phyloP scores from a whole-genome alignment of 2,329 filamentous ascomycete genomes.

The Aspergillus uvarum region DNA sequence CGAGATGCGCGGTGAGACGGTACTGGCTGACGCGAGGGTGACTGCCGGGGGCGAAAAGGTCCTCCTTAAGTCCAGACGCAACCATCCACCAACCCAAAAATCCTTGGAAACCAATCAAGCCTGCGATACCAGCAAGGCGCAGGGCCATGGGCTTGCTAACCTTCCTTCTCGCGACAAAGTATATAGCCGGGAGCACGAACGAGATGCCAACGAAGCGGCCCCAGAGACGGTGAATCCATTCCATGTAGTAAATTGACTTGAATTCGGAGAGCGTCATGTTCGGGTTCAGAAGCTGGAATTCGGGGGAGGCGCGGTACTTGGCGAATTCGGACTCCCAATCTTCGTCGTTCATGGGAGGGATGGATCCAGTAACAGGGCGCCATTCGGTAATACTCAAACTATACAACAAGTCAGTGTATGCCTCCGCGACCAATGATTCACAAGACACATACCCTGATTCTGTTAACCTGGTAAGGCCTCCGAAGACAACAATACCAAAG shows the following conservation, averaged over 20 bases:
- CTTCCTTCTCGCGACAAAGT: slow-evolving; percentile 78
- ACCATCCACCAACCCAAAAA: slow-evolving; percentile 99
- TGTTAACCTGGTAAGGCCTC: slow-evolving; percentile 87
- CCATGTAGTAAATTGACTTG: slow-evolving; percentile 99
- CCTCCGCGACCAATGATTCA: neutral
- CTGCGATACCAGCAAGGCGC: slow-evolving; percentile 78
- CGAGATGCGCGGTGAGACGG: slow-evolving; percentile 83
- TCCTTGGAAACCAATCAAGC: slow-evolving; percentile 90
- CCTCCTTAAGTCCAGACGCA: slow-evolving; percentile 90
- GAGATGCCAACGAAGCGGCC: slow-evolving; percentile 86
- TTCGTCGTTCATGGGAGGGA: slow-evolving; percentile 73
- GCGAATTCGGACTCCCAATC: slow-evolving; percentile 93
- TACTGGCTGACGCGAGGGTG: slow-evolving; percentile 95
- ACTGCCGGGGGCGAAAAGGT: slow-evolving; percentile 85
- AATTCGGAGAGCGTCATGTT: slow-evolving; percentile 92
- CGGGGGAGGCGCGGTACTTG: slow-evolving; percentile 88
- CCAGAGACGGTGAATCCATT: slow-evolving; percentile 96
- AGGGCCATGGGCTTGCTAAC: slow-evolving; percentile 76
- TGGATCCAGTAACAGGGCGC: slow-evolving; percentile 89
- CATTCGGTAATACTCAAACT: slow-evolving; percentile 98
- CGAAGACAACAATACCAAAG: slow-evolving; percentile 95
- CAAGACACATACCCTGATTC: slow-evolving; percentile 72
- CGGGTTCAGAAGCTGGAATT: slow-evolving; percentile 88
- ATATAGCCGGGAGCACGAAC: slow-evolving; percentile 82
- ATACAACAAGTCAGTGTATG: slow-evolving; percentile 12